Conservation (phyloP, 257 asterid species). For the Solanum etuberosum region DNA sequence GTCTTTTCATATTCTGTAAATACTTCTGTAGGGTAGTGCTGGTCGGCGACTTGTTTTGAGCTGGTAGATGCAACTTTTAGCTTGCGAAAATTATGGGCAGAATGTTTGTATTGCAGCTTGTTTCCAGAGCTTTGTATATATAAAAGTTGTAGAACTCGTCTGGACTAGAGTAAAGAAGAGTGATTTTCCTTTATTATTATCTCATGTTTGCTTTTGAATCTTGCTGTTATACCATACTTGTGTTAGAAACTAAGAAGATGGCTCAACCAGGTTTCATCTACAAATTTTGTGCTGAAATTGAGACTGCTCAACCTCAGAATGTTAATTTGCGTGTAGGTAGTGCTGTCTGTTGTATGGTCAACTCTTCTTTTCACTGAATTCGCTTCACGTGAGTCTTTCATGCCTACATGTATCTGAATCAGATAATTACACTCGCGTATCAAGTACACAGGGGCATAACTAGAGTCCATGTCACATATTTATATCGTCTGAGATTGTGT, state of each 20-base stretch:
- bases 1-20: background rate
- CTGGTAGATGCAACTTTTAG: slow-evolving; percentile 2
- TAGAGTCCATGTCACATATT: background rate
- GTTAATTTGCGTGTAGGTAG: background rate
- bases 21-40: background rate
- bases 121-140: background rate
- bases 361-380: background rate
- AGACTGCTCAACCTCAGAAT: background rate
- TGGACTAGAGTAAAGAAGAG: background rate
- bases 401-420: background rate
- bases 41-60: background rate
- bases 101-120: background rate
- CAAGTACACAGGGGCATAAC: background rate
- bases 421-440: background rate
- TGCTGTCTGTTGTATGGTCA: background rate
- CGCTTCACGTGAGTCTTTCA: background rate
- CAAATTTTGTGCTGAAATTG: background rate
- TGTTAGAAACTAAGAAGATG: background rate
- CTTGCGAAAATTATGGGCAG: background rate
- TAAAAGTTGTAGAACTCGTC: background rate
- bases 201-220: background rate
- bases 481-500: background rate
- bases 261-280: background rate
- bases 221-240: background rate
- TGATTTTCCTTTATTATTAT: background rate